phyloP scores from a whole-genome alignment of 371 early-diverging fungal species.

The Mortierella sp. region DNA sequence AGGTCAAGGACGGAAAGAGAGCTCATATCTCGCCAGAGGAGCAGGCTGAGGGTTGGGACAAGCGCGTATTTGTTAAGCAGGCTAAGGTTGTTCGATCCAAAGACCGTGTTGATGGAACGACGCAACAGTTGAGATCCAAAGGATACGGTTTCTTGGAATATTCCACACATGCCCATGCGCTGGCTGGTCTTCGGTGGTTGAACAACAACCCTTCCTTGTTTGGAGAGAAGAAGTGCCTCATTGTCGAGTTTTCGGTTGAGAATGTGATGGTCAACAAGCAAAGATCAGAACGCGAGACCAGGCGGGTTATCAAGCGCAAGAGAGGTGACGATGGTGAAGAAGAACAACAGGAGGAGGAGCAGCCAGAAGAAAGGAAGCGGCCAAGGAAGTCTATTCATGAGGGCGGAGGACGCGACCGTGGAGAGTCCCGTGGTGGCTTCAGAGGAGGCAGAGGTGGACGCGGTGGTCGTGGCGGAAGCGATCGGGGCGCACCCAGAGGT shows the following conservation, averaged over 20 bases:
- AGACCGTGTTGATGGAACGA: slow-evolving; percentile 79
- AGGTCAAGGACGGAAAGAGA: slow-evolving; percentile 75
- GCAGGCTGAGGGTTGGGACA: slow-evolving; percentile 79
- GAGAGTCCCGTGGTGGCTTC: slow-evolving; percentile 28
- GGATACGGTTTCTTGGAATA: slow-evolving; percentile 97
- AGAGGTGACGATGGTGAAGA: slow-evolving; percentile 35
- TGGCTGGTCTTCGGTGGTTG: slow-evolving; percentile 90
- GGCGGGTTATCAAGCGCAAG: slow-evolving; percentile 33
- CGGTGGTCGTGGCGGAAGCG: slow-evolving; percentile 8
- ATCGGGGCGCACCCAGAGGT: slow-evolving; percentile 14
- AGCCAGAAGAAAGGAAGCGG: slow-evolving; percentile 28
- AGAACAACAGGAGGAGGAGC: slow-evolving; percentile 15
- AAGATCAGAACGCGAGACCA: slow-evolving; percentile 63
- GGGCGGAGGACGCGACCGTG: slow-evolving; percentile 31
- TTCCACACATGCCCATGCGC: slow-evolving; percentile 85
- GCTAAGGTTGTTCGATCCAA: slow-evolving; percentile 87
- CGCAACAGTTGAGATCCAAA: slow-evolving; percentile 77
- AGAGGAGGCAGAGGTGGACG: slow-evolving; percentile 26
- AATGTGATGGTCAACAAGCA: slow-evolving; percentile 84
- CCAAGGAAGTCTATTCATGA: slow-evolving; percentile 45
- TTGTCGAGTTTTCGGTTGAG: slow-evolving; percentile 95
- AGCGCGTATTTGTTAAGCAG: slow-evolving; percentile 74
- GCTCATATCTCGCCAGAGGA: slow-evolving; percentile 78
- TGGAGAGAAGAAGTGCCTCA: slow-evolving; percentile 68
- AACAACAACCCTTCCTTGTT: slow-evolving; percentile 87